Conservation (phyloP, 495 filamentous ascomycete species). For the Schizothecium vesticola region DNA sequence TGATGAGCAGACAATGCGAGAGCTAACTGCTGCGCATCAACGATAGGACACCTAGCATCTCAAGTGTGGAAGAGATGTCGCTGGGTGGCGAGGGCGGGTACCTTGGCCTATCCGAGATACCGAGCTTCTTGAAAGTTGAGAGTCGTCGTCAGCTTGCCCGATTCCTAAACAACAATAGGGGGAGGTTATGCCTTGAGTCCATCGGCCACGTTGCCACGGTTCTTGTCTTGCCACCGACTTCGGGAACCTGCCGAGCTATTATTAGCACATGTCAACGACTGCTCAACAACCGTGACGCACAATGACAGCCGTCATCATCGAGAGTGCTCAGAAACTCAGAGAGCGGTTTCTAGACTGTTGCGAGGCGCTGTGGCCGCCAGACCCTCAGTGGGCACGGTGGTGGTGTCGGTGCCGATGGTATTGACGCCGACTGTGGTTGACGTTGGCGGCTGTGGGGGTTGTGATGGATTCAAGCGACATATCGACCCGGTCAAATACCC, state of each 20-base stretch:
- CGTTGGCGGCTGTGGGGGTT: background rate
- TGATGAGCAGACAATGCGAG: background rate
- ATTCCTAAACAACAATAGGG: background rate
- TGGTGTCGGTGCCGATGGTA: background rate
- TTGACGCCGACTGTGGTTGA: background rate
- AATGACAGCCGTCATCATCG: slow-evolving; percentile 35
- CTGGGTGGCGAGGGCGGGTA: slow-evolving; percentile 22
- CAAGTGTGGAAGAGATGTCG: background rate
- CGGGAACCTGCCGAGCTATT: slow-evolving; percentile 18
- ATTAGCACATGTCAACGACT: background rate
- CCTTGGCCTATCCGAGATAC: slow-evolving; percentile 39
- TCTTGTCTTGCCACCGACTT: slow-evolving; percentile 32
- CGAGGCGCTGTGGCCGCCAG: slow-evolving; percentile 41
- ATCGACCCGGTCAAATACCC: background rate
- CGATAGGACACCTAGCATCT: background rate
- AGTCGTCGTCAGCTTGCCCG: slow-evolving; percentile 4
- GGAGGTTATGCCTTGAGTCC: slow-evolving; percentile 40
- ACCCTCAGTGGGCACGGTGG: no score
- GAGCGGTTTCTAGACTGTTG: slow-evolving; percentile 27
- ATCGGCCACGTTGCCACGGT: slow-evolving; percentile 38
- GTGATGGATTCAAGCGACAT: background rate
- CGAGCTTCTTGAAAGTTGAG: slow-evolving; percentile 40
- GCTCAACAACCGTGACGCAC: slow-evolving; percentile 13
- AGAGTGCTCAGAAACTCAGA: slow-evolving; percentile 34
- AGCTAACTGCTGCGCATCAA: background rate